A percentile compares a stretch with the other conserved stretches of the same genome.
Evolutionary conservation across 768 basidiomycete species (phyloP).

Genomic region (Leucocoprinus birnbaumii): DNA sequence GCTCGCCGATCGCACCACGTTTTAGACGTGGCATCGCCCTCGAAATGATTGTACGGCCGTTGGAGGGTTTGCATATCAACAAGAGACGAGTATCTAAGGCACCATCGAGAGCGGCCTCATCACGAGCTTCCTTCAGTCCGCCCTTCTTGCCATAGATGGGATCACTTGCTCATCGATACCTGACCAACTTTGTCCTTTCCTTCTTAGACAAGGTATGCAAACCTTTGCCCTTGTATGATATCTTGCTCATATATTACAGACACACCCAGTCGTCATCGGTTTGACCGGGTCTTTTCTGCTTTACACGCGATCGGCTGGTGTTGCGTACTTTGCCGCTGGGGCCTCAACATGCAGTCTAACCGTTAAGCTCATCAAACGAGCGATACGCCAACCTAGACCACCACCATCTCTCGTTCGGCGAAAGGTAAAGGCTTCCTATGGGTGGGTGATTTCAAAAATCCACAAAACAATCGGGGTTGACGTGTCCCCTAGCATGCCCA

Average conservation of each 20-base stretch:
- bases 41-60: too few species aligned
- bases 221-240: not conserved
- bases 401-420: slow-evolving; percentile 28
- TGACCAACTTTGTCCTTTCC: slow-evolving; percentile 13
- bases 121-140: not conserved
- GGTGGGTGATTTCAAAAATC: slow-evolving; percentile 39
- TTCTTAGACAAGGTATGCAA: slow-evolving; percentile 38
- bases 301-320: slow-evolving; percentile 61
- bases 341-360: slow-evolving; percentile 52
- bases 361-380: slow-evolving; percentile 59
- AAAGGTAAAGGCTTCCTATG: slow-evolving; percentile 56
- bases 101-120: too few species aligned
- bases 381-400: slow-evolving; percentile 65
- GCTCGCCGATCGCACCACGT: too few species aligned
- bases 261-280: slow-evolving; percentile 51
- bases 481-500: slow-evolving; percentile 65
- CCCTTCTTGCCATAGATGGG: not conserved
- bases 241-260: slow-evolving; percentile 34
- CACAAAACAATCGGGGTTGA: not conserved
- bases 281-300: slow-evolving; percentile 48
- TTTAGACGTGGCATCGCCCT: too few species aligned
- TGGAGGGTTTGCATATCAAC: too few species aligned
- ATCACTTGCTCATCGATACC: not conserved
- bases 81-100: too few species aligned
- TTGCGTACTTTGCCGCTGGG: slow-evolving; percentile 57